Base-by-base conservation (phyloP, 371 early-diverging fungal genomes). In the Rhizopus arrhizus region DNA sequence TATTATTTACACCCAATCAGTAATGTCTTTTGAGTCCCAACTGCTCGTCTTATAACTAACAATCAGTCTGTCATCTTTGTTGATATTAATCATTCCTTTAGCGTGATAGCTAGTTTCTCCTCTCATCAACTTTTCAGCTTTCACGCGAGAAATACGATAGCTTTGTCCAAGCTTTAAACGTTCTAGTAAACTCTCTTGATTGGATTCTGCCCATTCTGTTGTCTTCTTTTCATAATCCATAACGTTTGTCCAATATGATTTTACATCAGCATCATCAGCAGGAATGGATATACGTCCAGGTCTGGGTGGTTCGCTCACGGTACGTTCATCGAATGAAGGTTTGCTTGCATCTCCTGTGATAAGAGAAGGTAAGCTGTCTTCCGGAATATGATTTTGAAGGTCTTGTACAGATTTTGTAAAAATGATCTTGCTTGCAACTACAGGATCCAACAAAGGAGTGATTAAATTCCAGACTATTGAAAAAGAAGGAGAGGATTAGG, bases 381-480 rank as follows among this genome's bases (percentile, higher is more conserved):
- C 42, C 31, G 82, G 81, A 16, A 95, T 86, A 47, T 78, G 84
- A 11, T 88, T 74, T 16, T 73, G 62, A 35, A 96, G 59, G 13
- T 90, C 88, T 13, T 79, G 74, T 38, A 80, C 65, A 38, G 72
- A 75, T 55, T 88, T 85, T 29, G 90, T 85, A 68, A 96, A 96
- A 29, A 78, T 77, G 69, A 96, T 87, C 77, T 96, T 96, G 70
- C 85, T 72, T 1, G 88, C 91, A 4, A 96, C 95, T 9, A 93
- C 93, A 32, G 97, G 96, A 78, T 96, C 97, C 31, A 96, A 78
- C 67, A 92, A 74, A 16, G 92, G 89, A n/a, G 86, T 79, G 54
- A 92, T 88, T 66, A 92, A 70, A 61, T 81, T 87, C 89, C 89
- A 94, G 13, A 91, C 85, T 72, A 58, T 28, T 13, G 15, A 22